A percentile compares a stretch with the other conserved stretches of the same genome.
phyloP scores from a whole-genome alignment of 441 rosid genomes.

The Erodium trifolium region DNA sequence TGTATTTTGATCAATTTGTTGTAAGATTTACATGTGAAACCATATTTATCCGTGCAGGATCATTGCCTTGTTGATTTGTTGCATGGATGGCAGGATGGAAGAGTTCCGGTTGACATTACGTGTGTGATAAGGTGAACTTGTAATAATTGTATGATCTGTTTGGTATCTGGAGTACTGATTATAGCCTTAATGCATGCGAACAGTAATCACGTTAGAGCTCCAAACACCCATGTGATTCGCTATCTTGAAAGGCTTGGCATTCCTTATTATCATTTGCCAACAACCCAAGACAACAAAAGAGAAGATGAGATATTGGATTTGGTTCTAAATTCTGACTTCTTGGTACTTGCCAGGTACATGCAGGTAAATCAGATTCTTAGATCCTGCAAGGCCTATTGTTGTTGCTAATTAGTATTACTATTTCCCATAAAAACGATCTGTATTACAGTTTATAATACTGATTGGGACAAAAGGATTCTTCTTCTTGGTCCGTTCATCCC shows the following conservation, averaged over 20 bases:
- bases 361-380: conserved; percentile 52
- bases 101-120: conserved; percentile 73
- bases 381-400: background rate
- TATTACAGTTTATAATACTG: background rate
- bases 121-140: conserved; percentile 71
- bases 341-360: conserved; percentile 96
- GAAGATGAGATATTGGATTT: conserved; percentile 71
- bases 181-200: conserved; percentile 12
- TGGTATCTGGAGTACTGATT: conserved; percentile 17
- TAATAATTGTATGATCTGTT: conserved; percentile 1
- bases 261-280: conserved; percentile 62
- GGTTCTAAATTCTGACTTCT: conserved; percentile 72
- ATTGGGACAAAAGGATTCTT: conserved; percentile 12
- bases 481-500: conserved; percentile 12
- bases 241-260: conserved; percentile 79
- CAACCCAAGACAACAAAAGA: conserved; percentile 46
- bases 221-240: conserved; percentile 71
- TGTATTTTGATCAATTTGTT: background rate
- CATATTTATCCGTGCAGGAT: conserved; percentile 38
- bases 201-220: conserved; percentile 87
- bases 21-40: conserved; percentile 10
- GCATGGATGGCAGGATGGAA: conserved; percentile 85
- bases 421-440: background rate
- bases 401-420: conserved; percentile 1
- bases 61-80: conserved; percentile 88